Percentiles rank a stretch among this genome's conserved stretches.
Evolutionary conservation across 169 alveolate species (phyloP).

Genomic region (Plasmodium sp.): DNA sequence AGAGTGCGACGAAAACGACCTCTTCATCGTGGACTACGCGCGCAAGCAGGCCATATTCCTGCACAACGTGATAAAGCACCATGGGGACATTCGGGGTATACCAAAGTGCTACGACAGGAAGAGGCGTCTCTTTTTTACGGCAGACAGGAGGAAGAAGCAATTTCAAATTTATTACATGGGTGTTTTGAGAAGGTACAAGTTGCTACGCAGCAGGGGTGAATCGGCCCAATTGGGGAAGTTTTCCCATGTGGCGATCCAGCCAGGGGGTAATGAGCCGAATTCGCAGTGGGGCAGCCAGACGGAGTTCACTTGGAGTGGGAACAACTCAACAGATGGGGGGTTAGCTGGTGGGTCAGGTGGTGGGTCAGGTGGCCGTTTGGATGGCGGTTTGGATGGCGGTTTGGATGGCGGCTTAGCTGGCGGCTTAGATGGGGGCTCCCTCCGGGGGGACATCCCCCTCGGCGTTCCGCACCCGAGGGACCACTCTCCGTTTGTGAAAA

Average conservation of each 20-base stretch:
- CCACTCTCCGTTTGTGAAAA: background rate
- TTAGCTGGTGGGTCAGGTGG: no score
- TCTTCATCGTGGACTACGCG: constrained; percentile 39
- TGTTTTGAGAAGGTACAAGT: constrained; percentile 12
- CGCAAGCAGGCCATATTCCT: constrained; percentile 34
- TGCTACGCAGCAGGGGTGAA: background rate
- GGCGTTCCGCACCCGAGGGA: background rate
- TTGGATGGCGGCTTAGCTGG: no score
- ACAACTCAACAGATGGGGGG: background rate
- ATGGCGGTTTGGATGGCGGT: no score
- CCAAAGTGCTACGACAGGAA: constrained; percentile 6
- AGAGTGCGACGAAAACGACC: constrained; percentile 22
- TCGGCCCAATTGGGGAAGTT: background rate
- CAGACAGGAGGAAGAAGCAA: constrained; percentile 7
- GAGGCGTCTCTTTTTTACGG: constrained; percentile 10
- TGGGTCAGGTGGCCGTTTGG: no score
- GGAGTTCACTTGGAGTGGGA: background rate
- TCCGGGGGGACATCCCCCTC: background rate
- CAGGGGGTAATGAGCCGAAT: background rate
- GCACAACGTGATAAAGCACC: constrained; percentile 25
- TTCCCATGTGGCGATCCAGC: background rate
- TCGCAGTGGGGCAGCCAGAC: background rate
- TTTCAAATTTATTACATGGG: constrained; percentile 36
- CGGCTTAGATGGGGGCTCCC: background rate
- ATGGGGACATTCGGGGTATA: constrained; percentile 13